These are phyloP conservation scores for Bruguiera gymnorhiza DNA, from an alignment of 345 rosid species.

Conservation along the genomic window DNA sequence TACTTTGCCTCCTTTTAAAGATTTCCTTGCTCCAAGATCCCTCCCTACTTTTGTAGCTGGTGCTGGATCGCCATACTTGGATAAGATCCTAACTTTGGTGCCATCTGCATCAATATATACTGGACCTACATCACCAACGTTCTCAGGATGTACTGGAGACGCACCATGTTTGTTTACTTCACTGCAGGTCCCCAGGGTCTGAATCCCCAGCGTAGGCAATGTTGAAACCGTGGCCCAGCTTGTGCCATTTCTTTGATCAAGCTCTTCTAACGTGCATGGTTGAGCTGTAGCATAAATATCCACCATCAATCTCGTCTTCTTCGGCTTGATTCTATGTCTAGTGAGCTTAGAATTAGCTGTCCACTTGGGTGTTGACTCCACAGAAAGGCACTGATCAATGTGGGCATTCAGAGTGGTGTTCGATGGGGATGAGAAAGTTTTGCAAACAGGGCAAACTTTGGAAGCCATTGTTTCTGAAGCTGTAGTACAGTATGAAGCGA, in stretches of 20 bases:
- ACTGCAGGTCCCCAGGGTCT: constrained; percentile 27
- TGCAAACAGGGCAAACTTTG: constrained; percentile 97
- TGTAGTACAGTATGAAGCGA: constrained; percentile 51
- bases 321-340: constrained; percentile 71
- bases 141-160: constrained; percentile 41
- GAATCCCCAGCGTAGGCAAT: constrained; percentile 42
- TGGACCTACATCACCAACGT: constrained; percentile 62
- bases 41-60: constrained; percentile 27
- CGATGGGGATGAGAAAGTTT: constrained; percentile 87
- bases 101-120: constrained; percentile 89
- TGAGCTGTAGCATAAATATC: constrained; percentile 72
- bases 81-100: constrained; percentile 79
- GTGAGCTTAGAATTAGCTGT: constrained; percentile 51
- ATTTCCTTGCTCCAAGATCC: constrained; percentile 35
- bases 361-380: constrained; percentile 61
- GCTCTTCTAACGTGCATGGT: constrained; percentile 80
- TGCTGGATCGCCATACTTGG: constrained; percentile 47
- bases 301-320: constrained; percentile 70
- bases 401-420: constrained; percentile 99
- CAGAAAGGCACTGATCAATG: constrained; percentile 93
- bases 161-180: constrained; percentile 38
- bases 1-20: constrained; percentile 41
- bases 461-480: constrained; percentile 73
- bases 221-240: constrained; percentile 49
- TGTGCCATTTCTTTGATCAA: constrained; percentile 81